Evolutionary conservation across 2,329 filamentous ascomycete genomes (phyloP).

Genomic region (Aspergillus sp.): DNA sequence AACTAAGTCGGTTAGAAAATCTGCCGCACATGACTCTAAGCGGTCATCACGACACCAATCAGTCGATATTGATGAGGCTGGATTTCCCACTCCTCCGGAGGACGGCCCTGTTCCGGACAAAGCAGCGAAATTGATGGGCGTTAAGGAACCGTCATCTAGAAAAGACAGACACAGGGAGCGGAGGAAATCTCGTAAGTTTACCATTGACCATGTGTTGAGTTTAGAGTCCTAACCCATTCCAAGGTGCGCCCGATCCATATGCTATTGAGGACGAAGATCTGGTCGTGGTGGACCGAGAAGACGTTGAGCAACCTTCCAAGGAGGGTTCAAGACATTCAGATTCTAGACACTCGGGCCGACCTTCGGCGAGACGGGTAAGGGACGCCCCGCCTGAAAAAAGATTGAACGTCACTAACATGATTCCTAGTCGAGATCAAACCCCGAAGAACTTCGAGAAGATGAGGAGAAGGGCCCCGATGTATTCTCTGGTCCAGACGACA

Average conservation of each 20-base stretch:
- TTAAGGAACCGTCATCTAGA: constrained; percentile 47
- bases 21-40: constrained; percentile 56
- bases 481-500: constrained; percentile 50
- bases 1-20: constrained; percentile 66
- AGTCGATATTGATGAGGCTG: constrained; percentile 61
- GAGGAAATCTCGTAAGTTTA: constrained; percentile 41
- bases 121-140: constrained; percentile 74
- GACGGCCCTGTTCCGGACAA: constrained; percentile 69
- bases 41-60: constrained; percentile 65
- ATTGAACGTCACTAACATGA: background rate
- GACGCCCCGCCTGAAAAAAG: background rate
- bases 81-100: constrained; percentile 70
- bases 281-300: constrained; percentile 57
- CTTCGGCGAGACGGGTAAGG: constrained; percentile 40
- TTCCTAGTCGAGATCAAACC: constrained; percentile 34
- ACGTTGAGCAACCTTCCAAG: constrained; percentile 33
- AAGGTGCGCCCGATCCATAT: constrained; percentile 56
- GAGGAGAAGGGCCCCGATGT: constrained; percentile 47
- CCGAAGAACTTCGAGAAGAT: constrained; percentile 46
- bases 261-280: constrained; percentile 64
- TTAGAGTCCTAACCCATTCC: background rate
- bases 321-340: constrained; percentile 29
- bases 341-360: constrained; percentile 33
- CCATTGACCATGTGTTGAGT: background rate
- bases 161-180: constrained; percentile 53